phyloP scores from a whole-genome alignment of 2,329 filamentous ascomycete species.

The Verticillium alfalfae region DNA sequence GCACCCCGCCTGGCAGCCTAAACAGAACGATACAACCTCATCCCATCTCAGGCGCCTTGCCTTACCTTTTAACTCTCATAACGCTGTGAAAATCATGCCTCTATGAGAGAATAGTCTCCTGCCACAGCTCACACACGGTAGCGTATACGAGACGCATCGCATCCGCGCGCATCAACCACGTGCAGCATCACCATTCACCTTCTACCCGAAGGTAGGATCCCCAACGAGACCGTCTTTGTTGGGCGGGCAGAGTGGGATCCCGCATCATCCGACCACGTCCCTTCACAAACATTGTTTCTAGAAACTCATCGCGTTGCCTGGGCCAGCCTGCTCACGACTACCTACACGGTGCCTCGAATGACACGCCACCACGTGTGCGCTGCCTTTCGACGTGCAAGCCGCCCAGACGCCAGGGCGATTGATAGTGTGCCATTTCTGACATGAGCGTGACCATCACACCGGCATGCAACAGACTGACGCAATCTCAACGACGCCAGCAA shows the following conservation, averaged over 20 bases:
- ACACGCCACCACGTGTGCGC: neutral
- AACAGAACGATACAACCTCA: neutral
- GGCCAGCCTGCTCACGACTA: neutral
- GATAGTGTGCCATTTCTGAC: neutral
- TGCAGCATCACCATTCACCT: neutral
- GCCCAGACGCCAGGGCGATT: neutral
- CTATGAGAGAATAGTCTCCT: too few species aligned
- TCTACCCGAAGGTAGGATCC: neutral
- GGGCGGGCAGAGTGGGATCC: neutral
- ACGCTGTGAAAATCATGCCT: too few species aligned
- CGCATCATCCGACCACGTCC: neutral
- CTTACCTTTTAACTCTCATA: too few species aligned
- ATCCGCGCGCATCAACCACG: neutral
- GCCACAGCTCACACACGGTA: neutral
- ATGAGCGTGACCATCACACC: neutral
- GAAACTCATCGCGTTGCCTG: neutral
- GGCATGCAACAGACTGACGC: neutral
- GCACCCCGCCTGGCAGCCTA: too few species aligned
- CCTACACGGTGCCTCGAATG: neutral
- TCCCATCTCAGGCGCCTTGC: neutral
- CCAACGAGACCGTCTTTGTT: neutral
- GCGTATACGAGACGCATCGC: neutral
- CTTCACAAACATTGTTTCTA: neutral
- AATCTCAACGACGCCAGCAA: neutral
- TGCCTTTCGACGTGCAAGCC: neutral